Base-by-base conservation (phyloP, 139 green algal genomes). In the Chara braunii region DNA sequence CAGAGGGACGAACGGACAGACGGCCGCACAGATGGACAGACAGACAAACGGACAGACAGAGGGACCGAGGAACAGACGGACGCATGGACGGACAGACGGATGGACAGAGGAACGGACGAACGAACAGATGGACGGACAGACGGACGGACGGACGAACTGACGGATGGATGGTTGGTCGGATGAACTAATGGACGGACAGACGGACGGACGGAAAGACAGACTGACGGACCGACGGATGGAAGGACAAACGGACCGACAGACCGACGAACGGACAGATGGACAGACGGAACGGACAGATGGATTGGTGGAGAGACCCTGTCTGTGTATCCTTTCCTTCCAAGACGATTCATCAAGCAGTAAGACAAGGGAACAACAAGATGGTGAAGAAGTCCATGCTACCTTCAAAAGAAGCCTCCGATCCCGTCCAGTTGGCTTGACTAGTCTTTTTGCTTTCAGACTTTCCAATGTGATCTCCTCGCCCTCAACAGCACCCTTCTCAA, bases 391-490 rank as follows among this genome's bases (percentile, higher is more conserved):
- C 40, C 18, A 18, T 18, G 18, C 18, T 18, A 48, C 40, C 40
- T 18, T 48, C 40, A 48, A 48, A 26, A 48, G 40, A 18, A 98
- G 86, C 60, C 71, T 83, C 9, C 69, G 48, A 14, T 95, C 81
- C 22, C 79, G 61, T 43, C 93, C 92, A 51, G 74, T 87, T 14
- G 90, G 45, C 70, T 88, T 92, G 33, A 95, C 57, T 12, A 92
- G 29, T 30, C 83, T 56, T 79, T 88, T 92, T 23, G 79, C 82
- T 64, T 89, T 80, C 4, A 99, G 64, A 3, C 53, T 74, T 35
- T 90, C 86, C 58, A 97, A 64, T 22, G 68, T 84, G 1, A 99
- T 87, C 45, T 88, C 82, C 45, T 84, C 85, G 14, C 84, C 86
- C 28, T 86, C 72, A 57, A 95, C 95, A 34, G 80, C 51, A n/a